Conservation (phyloP, 202 grass and related monocot genomes). For the Carex arenaria region DNA sequence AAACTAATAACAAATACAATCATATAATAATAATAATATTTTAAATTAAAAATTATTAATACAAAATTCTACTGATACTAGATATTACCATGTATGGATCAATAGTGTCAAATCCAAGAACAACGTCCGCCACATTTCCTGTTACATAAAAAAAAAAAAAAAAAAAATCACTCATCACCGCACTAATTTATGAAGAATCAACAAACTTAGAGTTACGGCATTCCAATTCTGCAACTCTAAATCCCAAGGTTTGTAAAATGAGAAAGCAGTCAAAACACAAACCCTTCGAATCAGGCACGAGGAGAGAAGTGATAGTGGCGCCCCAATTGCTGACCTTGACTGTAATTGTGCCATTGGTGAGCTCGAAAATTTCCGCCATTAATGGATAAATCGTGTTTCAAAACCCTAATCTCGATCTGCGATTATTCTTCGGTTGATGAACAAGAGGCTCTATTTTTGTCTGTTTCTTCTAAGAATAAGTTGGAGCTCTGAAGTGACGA, state of each 20-base stretch:
- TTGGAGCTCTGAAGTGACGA: background rate
- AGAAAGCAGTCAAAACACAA: background rate
- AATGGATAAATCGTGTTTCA: background rate
- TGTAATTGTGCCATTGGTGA: conserved; percentile 56
- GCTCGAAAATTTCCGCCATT: conserved; percentile 50
- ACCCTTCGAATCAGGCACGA: conserved; percentile 64
- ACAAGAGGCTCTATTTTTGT: conserved; percentile 1
- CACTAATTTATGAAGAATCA: background rate
- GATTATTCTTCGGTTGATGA: background rate
- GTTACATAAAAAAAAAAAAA: conserved; percentile 3
- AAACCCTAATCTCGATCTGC: background rate
- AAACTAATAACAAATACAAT: background rate
- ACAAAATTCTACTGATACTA: background rate
- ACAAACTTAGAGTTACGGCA: background rate
- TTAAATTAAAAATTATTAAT: background rate
- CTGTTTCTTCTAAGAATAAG: background rate
- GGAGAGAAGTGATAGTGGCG: conserved; percentile 72
- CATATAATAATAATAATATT: background rate
- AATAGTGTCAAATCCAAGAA: conserved; percentile 67
- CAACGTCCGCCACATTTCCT: conserved; percentile 59
- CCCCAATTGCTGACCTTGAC: conserved; percentile 60
- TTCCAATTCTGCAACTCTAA: background rate
- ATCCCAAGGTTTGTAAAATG: background rate
- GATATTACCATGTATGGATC: conserved; percentile 62
- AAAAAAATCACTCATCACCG: background rate